Evolutionary conservation across 331 rosid species (phyloP).

Genomic region (Erythrophleum ivorense): DNA sequence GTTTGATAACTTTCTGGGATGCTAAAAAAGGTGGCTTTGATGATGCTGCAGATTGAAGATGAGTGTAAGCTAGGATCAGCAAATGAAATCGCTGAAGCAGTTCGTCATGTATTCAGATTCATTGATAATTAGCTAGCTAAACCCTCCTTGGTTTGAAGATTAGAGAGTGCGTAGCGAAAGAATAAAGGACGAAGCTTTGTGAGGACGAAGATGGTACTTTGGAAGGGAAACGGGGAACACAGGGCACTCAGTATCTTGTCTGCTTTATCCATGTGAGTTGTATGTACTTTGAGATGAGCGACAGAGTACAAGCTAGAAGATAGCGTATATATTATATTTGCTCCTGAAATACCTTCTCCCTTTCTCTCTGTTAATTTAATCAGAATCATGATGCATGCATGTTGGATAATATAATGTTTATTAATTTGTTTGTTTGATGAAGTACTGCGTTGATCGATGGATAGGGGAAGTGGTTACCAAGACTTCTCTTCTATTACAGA

Average conservation of each 20-base stretch:
- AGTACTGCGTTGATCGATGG: background rate
- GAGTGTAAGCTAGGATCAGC: conserved; percentile 78
- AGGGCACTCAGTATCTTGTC: conserved; percentile 45
- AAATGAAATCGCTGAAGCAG: conserved; percentile 79
- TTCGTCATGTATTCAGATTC: conserved; percentile 64
- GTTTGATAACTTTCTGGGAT: no score
- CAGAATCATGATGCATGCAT: background rate
- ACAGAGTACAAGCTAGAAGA: background rate
- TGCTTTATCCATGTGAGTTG: conserved; percentile 40
- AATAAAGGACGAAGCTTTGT: conserved; percentile 35
- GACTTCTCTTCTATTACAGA: no score
- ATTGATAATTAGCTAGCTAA: background rate
- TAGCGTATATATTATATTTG: background rate
- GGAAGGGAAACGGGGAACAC: conserved; percentile 51
- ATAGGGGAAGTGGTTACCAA: no score
- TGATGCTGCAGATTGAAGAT: conserved; percentile 79
- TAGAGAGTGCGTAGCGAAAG: conserved; percentile 17
- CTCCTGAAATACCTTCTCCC: background rate
- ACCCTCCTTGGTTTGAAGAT: background rate
- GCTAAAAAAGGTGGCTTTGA: background rate
- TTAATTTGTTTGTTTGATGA: background rate
- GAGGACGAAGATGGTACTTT: background rate
- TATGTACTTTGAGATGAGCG: conserved; percentile 33
- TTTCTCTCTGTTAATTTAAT: conserved; percentile 7
- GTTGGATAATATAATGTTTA: background rate